Evolutionary conservation across 306 rosid genomes (phyloP).

Genomic region (Acmispon strigosus): DNA sequence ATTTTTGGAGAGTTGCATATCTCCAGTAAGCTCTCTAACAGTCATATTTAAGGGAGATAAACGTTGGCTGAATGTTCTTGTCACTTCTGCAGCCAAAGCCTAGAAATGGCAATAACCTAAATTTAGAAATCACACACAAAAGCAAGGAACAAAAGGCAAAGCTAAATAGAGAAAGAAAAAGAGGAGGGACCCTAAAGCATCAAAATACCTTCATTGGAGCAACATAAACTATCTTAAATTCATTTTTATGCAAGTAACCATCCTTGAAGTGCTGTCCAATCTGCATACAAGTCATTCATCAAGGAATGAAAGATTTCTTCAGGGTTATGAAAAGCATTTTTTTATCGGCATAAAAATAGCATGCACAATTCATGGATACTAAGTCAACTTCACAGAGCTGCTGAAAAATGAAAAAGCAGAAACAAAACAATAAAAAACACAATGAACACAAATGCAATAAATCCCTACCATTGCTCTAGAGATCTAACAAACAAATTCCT

Average conservation of each 20-base stretch:
- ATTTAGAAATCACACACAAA: slow-evolving; percentile 7
- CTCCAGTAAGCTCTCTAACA: slow-evolving; percentile 95
- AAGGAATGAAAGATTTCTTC: neutral
- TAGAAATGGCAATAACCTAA: slow-evolving; percentile 30
- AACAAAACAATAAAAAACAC: neutral
- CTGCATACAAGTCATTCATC: slow-evolving; percentile 43
- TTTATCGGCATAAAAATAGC: neutral
- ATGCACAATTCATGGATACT: neutral
- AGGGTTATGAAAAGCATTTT: neutral
- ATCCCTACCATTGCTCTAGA: neutral
- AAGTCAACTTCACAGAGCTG: neutral
- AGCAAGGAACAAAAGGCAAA: slow-evolving; percentile 5
- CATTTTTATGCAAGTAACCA: slow-evolving; percentile 88
- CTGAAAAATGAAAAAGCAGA: neutral
- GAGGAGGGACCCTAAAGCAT: neutral
- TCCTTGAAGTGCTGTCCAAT: slow-evolving; percentile 94
- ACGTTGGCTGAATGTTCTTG: slow-evolving; percentile 87
- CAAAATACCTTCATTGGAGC: slow-evolving; percentile 93
- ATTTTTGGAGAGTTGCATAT: slow-evolving; percentile 90
- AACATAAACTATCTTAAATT: slow-evolving; percentile 94
- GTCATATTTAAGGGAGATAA: slow-evolving; percentile 88
- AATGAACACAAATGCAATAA: slow-evolving; percentile 5
- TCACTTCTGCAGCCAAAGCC: slow-evolving; percentile 99
- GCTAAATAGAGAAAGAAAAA: neutral
- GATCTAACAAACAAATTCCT: neutral